Base-by-base conservation (phyloP, 2,329 filamentous ascomycete species). In the Colletotrichum melonis region DNA sequence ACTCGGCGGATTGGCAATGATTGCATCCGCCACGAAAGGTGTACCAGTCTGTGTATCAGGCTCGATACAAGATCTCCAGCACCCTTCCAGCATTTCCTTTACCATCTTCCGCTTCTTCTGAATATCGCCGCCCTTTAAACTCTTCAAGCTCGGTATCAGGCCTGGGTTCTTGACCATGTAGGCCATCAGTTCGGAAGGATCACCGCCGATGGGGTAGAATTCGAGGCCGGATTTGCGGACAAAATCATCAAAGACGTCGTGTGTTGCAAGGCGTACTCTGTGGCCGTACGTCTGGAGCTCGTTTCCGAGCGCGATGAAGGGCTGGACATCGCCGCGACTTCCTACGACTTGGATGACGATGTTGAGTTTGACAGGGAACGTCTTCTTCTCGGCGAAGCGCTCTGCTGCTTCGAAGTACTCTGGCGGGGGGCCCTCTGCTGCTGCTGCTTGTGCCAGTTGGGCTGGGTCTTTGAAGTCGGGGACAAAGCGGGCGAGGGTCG, bases 281-380 rank as follows among this genome's bases (percentile, higher is more conserved):
- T 89, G 88, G 1, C 87, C 86, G 69, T 86, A 81, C 5, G 79
- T 80, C 75, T 86, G 82, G 3, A 91, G 77, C 14, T 85, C 84
- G 46, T 84, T 85, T 0, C 88, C 88, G 0, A 90, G 78, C 0
- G 88, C 87, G 60, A 90, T 78, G 66, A 90, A 90, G 0, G 88
- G 88, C 70, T 90, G 88, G 0, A 90, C 87, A 77, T 90, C 88
- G 9, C 88, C 88, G 55, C 86, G 82, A 5, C 81, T 84, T 16
- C 86, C 86, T 1, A 90, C 88, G 2, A 89, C 86, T 68, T 89
- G 88, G 64, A 90, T 88, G 5, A 89, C 87, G 56, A 89, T 85
- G 67, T 89, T 89, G 26, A 89, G 78, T 22, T 65, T 73, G 12
- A 69, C 65, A 1, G 65, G 59, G 4, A 70, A 63, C 6, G 55